Evolutionary conservation across 2,329 filamentous ascomycete genomes (phyloP).

Genomic region (Penicillium nordicum): DNA sequence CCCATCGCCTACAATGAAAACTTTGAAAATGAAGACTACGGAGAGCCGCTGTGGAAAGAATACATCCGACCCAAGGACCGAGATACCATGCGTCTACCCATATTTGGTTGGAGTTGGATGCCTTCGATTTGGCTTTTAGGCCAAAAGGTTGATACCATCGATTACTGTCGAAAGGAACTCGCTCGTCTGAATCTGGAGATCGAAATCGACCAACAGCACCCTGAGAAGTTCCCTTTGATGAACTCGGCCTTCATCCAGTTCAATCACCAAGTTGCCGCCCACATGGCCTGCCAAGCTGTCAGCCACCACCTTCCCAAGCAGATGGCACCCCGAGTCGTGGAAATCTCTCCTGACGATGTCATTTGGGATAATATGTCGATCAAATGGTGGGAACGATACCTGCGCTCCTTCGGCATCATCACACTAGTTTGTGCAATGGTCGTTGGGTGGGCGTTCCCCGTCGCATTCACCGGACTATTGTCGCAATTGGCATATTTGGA

Average conservation of each 20-base stretch:
- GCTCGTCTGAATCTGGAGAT: constrained; percentile 89
- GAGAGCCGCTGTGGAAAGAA: constrained; percentile 71
- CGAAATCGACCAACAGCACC: constrained; percentile 79
- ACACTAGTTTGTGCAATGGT: constrained; percentile 69
- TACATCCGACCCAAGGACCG: constrained; percentile 79
- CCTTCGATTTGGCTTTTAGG: constrained; percentile 74
- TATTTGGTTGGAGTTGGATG: constrained; percentile 64
- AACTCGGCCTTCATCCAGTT: constrained; percentile 98
- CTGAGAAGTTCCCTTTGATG: constrained; percentile 85
- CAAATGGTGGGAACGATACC: constrained; percentile 86
- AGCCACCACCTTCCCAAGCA: constrained; percentile 88
- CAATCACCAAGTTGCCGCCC: constrained; percentile 93
- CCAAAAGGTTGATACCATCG: constrained; percentile 92
- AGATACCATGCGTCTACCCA: constrained; percentile 75
- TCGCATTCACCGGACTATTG: constrained; percentile 79
- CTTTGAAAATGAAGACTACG: constrained; percentile 59
- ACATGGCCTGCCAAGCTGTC: constrained; percentile 94
- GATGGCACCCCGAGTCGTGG: constrained; percentile 89
- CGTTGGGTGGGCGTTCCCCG: constrained; percentile 84
- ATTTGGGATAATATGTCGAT: constrained; percentile 98
- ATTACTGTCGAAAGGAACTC: constrained; percentile 81
- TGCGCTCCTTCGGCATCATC: constrained; percentile 65
- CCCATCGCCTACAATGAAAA: constrained; percentile 61
- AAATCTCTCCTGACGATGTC: constrained; percentile 88
- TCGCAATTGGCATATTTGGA: constrained; percentile 73